These are phyloP conservation scores for Macrolepiota dolichaula DNA, from an alignment of 768 basidiomycete genomes.

Conservation along the genomic window DNA sequence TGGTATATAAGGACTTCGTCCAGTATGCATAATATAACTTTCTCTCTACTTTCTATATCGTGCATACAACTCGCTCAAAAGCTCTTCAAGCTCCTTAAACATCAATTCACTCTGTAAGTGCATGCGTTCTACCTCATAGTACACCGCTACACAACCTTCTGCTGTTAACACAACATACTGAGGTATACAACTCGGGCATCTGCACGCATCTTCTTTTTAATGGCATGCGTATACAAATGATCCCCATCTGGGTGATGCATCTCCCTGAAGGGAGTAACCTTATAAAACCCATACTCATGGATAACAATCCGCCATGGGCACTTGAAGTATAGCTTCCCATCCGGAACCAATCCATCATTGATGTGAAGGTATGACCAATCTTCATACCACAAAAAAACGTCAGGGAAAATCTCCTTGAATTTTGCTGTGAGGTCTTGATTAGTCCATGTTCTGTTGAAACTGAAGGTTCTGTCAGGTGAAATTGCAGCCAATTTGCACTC, in stretches of 20 bases:
- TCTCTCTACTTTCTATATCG: too few species aligned
- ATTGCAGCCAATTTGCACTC: not conserved
- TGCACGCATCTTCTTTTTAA: too few species aligned
- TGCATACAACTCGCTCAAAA: too few species aligned
- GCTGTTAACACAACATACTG: too few species aligned
- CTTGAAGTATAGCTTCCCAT: not conserved
- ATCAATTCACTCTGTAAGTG: too few species aligned
- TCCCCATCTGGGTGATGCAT: not conserved
- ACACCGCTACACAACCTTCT: too few species aligned
- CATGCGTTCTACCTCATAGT: too few species aligned
- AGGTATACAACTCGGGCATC: too few species aligned
- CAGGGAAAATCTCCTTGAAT: not conserved
- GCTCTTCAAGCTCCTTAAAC: too few species aligned
- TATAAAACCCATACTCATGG: not conserved
- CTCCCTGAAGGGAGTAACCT: not conserved
- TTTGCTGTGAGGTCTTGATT: not conserved
- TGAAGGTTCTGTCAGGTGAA: not conserved
- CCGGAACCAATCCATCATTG: not conserved
- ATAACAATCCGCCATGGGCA: not conserved
- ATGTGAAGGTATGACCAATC: not conserved
- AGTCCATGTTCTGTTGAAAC: not conserved
- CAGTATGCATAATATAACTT: too few species aligned
- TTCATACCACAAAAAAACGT: not conserved
- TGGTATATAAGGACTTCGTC: too few species aligned
- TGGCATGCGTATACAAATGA: too few species aligned